Percentiles rank a stretch among this genome's conserved stretches.
phyloP scores from a whole-genome alignment of 345 rosid genomes.

The Adansonia digitata region DNA sequence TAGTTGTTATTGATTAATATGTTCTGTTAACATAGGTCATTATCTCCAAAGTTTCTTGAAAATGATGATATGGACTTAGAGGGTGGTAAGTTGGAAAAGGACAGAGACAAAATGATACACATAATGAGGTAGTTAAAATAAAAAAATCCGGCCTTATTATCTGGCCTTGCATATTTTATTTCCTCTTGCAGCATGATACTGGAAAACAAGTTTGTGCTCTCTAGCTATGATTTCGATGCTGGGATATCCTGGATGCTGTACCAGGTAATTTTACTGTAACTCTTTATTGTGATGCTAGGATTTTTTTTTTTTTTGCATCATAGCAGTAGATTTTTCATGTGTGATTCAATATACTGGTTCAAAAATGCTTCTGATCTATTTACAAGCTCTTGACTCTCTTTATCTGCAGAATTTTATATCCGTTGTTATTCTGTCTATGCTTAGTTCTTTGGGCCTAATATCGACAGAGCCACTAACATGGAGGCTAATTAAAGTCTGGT shows the following conservation, averaged over 20 bases:
- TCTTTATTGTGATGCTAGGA: neutral
- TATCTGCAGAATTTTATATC: constrained; percentile 83
- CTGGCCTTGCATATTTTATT: constrained; percentile 88
- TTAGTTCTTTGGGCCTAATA: constrained; percentile 68
- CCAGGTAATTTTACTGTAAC: constrained; percentile 54
- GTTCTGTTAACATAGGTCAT: constrained; percentile 37
- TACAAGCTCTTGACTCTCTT: constrained; percentile 9
- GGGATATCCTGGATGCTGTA: constrained; percentile 92
- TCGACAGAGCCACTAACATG: constrained; percentile 86
- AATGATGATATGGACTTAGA: constrained; percentile 69
- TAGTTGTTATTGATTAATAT: neutral
- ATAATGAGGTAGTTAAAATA: constrained; percentile 37
- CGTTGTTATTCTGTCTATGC: constrained; percentile 61
- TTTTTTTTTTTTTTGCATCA: neutral
- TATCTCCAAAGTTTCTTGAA: constrained; percentile 53
- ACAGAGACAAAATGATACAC: constrained; percentile 45
- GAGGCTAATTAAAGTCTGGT: constrained; percentile 86
- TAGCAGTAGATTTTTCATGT: neutral
- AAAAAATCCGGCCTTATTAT: constrained; percentile 71
- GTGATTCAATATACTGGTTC: neutral
- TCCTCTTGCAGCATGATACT: constrained; percentile 98
- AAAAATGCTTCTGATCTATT: constrained; percentile 2
- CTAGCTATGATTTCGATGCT: constrained; percentile 88
- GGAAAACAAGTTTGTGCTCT: constrained; percentile 89
- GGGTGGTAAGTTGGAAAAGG: constrained; percentile 64